Base-by-base conservation (phyloP, 345 rosid species). In the Lepidium sativum region DNA sequence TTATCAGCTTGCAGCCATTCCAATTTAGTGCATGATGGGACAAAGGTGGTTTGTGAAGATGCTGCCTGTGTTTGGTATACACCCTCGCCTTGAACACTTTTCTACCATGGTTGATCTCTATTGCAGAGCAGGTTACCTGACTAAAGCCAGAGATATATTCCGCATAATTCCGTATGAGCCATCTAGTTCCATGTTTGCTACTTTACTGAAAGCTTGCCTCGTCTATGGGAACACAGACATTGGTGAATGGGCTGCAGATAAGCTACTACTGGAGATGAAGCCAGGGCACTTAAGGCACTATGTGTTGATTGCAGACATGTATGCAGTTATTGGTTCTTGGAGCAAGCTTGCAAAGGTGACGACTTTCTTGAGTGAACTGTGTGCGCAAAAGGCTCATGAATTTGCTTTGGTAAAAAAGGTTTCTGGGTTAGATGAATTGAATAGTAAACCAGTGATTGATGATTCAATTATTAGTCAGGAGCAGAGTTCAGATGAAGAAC, bases 1-100 rank as follows among this genome's bases (percentile, higher is more conserved):
- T 82, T 91, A 62, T 78, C 96, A 67, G 94, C 96, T 50, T 91
- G 97, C 63, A 88, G 94, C 51, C 96, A 91, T 78, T 86, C 86
- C 3, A 82, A 81, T 33, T 74, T 88, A 59, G 79, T 86, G 41
- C 1, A 38, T 31, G 72, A 86, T 75, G 96, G n/a, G 96, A 42
- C 70, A 78, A 57, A 43, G 20, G 53, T 54, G 70, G 80, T 88
- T 91, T 63, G 58, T 63, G 60, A 75, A 61, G 74, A 87, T 86
- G 85, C 54, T 25, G 45, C 31, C 16, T 49, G 32, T 65, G 12
- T 86, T 75, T 67, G 81, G 79, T 47, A 68, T 91, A 67, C 34
- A 20, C 37, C 97, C 87, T 10, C 58, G 62, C 32, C 45, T 86
- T 47, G 87, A 88, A 76, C 97, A 91, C 49, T 87, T 45, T 70